Conservation (phyloP, 2,329 filamentous ascomycete genomes). For the Thermothelomyces thermophilus region DNA sequence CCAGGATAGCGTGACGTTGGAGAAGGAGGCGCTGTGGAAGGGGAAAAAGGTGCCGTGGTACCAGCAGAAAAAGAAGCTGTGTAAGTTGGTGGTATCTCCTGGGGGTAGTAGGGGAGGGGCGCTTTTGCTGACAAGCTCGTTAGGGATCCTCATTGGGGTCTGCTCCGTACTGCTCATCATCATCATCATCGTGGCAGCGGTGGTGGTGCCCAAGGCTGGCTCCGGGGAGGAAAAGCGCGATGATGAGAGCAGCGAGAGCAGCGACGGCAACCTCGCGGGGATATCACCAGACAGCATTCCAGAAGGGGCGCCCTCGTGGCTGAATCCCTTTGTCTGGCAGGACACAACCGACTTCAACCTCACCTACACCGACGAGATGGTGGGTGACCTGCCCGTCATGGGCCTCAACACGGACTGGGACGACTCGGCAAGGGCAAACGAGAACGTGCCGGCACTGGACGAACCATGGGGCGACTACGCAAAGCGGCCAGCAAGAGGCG, state of each 20-base stretch:
- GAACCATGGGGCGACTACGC: conserved; percentile 71
- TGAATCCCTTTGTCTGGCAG: conserved; percentile 89
- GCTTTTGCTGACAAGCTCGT: conserved; percentile 21
- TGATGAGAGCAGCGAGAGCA: conserved; percentile 30
- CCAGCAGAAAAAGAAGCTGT: conserved; percentile 54
- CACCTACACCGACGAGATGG: conserved; percentile 78
- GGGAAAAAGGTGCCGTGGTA: conserved; percentile 34
- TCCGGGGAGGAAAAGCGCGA: conserved; percentile 27
- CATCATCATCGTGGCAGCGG: conserved; percentile 61
- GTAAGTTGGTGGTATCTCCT: conserved; percentile 40
- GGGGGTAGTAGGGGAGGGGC: background rate
- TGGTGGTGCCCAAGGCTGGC: conserved; percentile 56
- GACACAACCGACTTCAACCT: conserved; percentile 88
- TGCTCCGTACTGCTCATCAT: conserved; percentile 50
- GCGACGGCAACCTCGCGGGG: conserved; percentile 38
- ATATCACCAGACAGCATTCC: conserved; percentile 55
- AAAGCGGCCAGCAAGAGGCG: conserved; percentile 72
- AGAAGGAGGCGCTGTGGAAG: conserved; percentile 44
- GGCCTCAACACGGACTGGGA: conserved; percentile 82
- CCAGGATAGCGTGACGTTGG: conserved; percentile 38
- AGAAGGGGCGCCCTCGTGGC: conserved; percentile 59
- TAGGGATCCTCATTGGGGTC: conserved; percentile 50
- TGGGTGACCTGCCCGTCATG: conserved; percentile 87
- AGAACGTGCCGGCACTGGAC: conserved; percentile 70
- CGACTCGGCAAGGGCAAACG: conserved; percentile 71